Evolutionary conservation across 1,284 basidiomycete genomes (phyloP).

Genomic region (Heterobasidion occidentale): DNA sequence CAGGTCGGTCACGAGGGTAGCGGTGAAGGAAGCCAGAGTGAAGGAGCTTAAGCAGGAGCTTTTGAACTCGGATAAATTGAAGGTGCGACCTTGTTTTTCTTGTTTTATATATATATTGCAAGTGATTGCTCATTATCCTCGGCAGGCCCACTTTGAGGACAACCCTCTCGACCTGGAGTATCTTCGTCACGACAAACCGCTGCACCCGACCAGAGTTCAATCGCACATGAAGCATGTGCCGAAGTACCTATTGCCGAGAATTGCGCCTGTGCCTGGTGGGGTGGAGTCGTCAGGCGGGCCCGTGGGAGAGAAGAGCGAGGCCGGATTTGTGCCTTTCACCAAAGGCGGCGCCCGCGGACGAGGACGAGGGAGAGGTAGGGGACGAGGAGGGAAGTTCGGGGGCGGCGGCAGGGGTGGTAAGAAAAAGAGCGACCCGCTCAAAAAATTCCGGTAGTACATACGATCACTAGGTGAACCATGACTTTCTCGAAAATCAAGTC

Average conservation of each 20-base stretch:
- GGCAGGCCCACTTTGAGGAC: slow-evolving; percentile 93
- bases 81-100: slow-evolving; percentile 44
- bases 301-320: slow-evolving; percentile 19
- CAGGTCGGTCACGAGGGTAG: slow-evolving; percentile 79
- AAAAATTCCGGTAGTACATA: slow-evolving; percentile 43
- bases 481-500: no score
- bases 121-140: background rate
- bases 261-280: slow-evolving; percentile 36
- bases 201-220: slow-evolving; percentile 84
- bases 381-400: slow-evolving; percentile 27
- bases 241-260: slow-evolving; percentile 85
- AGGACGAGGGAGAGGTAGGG: slow-evolving; percentile 38
- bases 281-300: no score
- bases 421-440: slow-evolving; percentile 70
- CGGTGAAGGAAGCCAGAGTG: slow-evolving; percentile 86
- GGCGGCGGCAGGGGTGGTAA: slow-evolving; percentile 39
- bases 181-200: slow-evolving; percentile 89
- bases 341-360: slow-evolving; percentile 41
- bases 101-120: background rate
- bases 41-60: slow-evolving; percentile 95
- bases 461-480: no score
- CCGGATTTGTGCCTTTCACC: slow-evolving; percentile 65
- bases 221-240: slow-evolving; percentile 96
- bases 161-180: slow-evolving; percentile 93
- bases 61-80: slow-evolving; percentile 91